Evolutionary conservation across 208 protist genomes (phyloP).

Genomic region (Leptomonas pyrrhocoris): DNA sequence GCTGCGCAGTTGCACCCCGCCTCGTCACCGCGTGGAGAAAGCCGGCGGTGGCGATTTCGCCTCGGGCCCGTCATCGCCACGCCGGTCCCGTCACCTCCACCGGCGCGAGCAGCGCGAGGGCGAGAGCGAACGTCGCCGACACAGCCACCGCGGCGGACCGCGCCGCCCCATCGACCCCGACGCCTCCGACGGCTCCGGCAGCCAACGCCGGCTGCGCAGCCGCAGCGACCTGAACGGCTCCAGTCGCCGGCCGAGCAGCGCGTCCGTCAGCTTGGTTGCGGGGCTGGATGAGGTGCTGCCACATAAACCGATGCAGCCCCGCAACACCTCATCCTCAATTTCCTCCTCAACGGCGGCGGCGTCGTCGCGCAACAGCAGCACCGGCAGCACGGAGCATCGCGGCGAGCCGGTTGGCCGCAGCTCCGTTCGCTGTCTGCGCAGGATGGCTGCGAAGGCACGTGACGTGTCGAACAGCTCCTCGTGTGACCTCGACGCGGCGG

Average conservation of each 20-base stretch:
- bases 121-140: not conserved
- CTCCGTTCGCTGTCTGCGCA: conserved; percentile 25
- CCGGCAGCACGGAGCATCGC: conserved; percentile 10
- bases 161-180: not conserved
- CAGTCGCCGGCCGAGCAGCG: not conserved
- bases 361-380: conserved; percentile 31
- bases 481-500: conserved; percentile 14
- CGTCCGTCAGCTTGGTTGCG: conserved; percentile 18
- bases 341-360: conserved; percentile 9
- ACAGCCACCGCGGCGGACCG: not conserved
- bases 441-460: conserved; percentile 29
- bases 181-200: conserved; percentile 1
- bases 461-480: conserved; percentile 27
- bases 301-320: conserved; percentile 5
- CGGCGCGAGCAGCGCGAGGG: not conserved
- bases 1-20: not conserved
- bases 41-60: not conserved
- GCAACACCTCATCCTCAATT: conserved; percentile 16
- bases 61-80: not conserved
- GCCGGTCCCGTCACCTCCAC: not conserved
- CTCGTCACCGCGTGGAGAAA: not conserved
- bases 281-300: conserved; percentile 21
- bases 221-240: conserved; percentile 11
- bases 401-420: conserved; percentile 14
- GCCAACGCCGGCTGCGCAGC: conserved; percentile 14